Percentiles rank a stretch among this genome's conserved stretches.
Evolutionary conservation across 1,284 basidiomycete species (phyloP).

Genomic region (Heterobasidion annosum): DNA sequence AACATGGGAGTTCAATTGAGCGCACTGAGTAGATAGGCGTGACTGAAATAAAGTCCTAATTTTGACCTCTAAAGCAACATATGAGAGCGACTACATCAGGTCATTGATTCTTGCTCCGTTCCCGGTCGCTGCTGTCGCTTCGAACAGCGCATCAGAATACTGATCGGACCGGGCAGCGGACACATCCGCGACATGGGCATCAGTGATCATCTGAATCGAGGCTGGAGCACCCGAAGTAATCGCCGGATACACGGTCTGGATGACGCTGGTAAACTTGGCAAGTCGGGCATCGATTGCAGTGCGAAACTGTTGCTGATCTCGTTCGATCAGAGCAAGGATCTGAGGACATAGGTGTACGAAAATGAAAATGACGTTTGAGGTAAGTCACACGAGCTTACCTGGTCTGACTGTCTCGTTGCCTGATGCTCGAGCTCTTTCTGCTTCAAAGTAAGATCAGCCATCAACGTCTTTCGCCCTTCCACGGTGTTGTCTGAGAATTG

Average conservation of each 20-base stretch:
- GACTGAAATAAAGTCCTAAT: no score
- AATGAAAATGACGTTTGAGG: neutral
- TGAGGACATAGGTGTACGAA: neutral
- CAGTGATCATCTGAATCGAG: neutral
- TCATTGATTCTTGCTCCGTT: neutral
- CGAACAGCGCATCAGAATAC: neutral
- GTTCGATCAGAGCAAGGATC: conserved; percentile 3
- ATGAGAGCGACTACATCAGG: neutral
- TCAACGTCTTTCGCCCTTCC: neutral
- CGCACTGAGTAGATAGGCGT: no score
- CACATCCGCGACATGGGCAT: neutral
- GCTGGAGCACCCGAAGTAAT: neutral
- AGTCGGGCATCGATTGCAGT: conserved; percentile 1
- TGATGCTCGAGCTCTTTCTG: neutral
- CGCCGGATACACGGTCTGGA: neutral
- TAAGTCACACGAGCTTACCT: neutral
- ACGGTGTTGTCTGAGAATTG: conserved; percentile 1
- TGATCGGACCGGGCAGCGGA: neutral
- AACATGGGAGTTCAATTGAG: conserved; percentile 26
- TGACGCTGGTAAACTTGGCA: neutral
- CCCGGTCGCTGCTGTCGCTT: neutral
- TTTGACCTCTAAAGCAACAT: no score
- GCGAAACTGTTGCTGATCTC: neutral
- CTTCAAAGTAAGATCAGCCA: neutral
- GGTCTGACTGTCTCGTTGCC: neutral